Base-by-base conservation (phyloP, 208 protist species). In the Sergeia podlipaevii region DNA sequence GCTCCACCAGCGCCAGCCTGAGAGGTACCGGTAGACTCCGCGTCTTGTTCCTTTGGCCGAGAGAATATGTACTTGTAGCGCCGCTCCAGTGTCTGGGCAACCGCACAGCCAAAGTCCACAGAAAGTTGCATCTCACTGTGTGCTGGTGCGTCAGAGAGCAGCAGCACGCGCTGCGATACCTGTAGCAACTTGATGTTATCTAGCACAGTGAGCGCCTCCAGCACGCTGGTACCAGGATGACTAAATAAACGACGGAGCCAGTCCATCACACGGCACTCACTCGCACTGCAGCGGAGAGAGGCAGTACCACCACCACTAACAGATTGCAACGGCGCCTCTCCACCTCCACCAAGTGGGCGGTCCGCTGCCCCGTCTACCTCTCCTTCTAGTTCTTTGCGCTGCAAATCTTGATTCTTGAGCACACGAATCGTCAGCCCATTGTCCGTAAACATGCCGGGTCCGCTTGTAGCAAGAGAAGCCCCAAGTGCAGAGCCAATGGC, bases 161-260 rank as follows among this genome's bases (percentile, higher is more conserved):
- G 30, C 32, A 58, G 8, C 51, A 21, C 10, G 20, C 43, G 7
- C 43, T 73, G 59, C 10, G 63, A 59, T 13, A 51, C 51, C 28
- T 65, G 55, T 17, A 91, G 46, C 11, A 91, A 56, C 58, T 77
- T 70, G 10, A 91, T 18, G 48, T 79, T 83, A 28, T 84, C 74
- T 38, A 88, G 58, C 23, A 91, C 76, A 20, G 77, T 65, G 24
- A 79, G 59, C 7, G 69, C 70, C 43, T 70, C 67, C 5, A 54
- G 44, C 0, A 52, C 43, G 36, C 41, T 69, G 26, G 48, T 70
- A 43, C 37, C 37, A 26, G 57, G 58, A 26, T 67, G 60, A 43
- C 61, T 51, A 50, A 91, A 79, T 34, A 91, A 73, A 8, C 60
- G 60, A 23, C 73, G 70, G 37, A 91, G 65, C 74, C 79, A 84